Evolutionary conservation across 2,329 filamentous ascomycete genomes (phyloP).

Genomic region (Colletotrichum sp.): DNA sequence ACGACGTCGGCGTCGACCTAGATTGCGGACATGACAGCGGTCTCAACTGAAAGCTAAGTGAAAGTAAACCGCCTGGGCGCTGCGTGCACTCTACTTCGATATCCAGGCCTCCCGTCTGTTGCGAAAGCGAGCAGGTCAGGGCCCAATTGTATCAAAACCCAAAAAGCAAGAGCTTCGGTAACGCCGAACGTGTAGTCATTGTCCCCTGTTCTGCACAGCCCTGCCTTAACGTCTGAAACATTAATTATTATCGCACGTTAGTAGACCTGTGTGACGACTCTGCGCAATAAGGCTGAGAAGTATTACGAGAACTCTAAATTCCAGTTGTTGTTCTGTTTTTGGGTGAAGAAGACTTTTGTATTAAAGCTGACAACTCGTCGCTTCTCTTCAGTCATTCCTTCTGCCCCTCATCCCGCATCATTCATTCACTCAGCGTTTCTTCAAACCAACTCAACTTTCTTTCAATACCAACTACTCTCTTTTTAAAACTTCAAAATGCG

Average conservation of each 20-base stretch:
- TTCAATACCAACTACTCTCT: neutral
- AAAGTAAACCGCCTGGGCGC: neutral
- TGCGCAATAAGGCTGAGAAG: neutral
- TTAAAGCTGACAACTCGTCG: neutral
- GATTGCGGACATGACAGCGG: neutral
- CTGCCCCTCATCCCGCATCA: neutral
- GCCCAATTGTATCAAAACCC: neutral
- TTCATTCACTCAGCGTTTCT: neutral
- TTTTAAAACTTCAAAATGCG: neutral
- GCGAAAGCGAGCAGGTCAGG: neutral
- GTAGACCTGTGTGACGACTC: neutral
- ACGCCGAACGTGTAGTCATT: neutral
- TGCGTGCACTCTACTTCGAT: neutral
- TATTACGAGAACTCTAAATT: neutral
- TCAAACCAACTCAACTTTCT: neutral
- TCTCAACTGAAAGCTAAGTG: neutral
- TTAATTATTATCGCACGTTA: neutral
- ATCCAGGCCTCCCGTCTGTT: neutral
- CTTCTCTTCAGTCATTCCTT: accelerated
- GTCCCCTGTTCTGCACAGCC: neutral
- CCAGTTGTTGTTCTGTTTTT: neutral
- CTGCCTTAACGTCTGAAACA: neutral
- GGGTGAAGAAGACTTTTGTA: neutral
- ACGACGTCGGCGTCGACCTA: neutral
- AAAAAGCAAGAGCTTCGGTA: neutral